Conservation (phyloP, 2,329 filamentous ascomycete genomes). For the Xylariaceae sp. region DNA sequence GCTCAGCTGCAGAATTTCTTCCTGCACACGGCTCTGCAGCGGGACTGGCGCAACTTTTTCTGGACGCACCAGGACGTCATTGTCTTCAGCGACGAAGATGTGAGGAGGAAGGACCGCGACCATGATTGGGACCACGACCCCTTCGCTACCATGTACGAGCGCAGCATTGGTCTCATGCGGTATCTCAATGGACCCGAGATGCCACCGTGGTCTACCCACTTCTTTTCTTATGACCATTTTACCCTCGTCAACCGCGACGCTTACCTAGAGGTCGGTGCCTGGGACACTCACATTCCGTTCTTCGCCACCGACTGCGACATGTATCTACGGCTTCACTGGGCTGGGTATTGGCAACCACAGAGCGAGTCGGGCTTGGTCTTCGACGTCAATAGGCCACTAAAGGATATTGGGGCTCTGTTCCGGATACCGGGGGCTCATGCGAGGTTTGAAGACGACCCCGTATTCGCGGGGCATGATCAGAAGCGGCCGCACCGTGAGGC, state of each 20-base stretch:
- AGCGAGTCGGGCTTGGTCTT: slow-evolving; percentile 40
- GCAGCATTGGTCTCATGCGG: slow-evolving; percentile 30
- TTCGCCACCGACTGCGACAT: slow-evolving; percentile 46
- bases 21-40: slow-evolving; percentile 39
- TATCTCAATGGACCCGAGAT: slow-evolving; percentile 34
- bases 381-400: slow-evolving; percentile 41
- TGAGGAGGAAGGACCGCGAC: slow-evolving; percentile 34
- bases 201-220: slow-evolving; percentile 45
- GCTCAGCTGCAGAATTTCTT: slow-evolving; percentile 51
- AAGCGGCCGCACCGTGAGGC: slow-evolving; percentile 24
- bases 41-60: slow-evolving; percentile 45
- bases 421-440: slow-evolving; percentile 36
- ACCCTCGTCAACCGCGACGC: slow-evolving; percentile 46
- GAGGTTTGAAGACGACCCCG: slow-evolving; percentile 33
- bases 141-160: slow-evolving; percentile 35
- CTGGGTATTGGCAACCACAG: slow-evolving; percentile 39
- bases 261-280: slow-evolving; percentile 42
- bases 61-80: slow-evolving; percentile 50
- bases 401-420: slow-evolving; percentile 43
- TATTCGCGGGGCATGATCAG: slow-evolving; percentile 20
- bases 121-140: slow-evolving; percentile 35
- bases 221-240: slow-evolving; percentile 51
- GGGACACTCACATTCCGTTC: slow-evolving; percentile 50
- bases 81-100: slow-evolving; percentile 41
- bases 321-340: slow-evolving; percentile 42